A percentile compares a stretch with the other conserved stretches of the same genome.
Evolutionary conservation across 306 rosid genomes (phyloP).

Genomic region (Pyrus betulifolia): DNA sequence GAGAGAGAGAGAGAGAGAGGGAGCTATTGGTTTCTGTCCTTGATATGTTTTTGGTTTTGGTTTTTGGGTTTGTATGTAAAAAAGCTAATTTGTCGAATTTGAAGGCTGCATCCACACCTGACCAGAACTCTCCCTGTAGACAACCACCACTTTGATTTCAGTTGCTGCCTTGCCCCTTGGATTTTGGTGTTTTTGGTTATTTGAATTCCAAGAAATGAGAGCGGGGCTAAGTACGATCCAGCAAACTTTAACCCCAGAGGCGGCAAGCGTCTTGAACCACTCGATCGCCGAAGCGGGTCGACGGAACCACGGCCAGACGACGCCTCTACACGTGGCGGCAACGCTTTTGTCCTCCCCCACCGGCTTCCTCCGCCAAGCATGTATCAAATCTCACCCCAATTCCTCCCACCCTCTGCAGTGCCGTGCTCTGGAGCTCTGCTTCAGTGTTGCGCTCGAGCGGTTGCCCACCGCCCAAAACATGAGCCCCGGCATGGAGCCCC

Average conservation of each 20-base stretch:
- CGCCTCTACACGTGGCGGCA: conserved; percentile 97
- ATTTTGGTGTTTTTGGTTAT: background rate
- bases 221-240: background rate
- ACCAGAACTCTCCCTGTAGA: background rate
- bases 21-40: conserved; percentile 27
- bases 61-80: conserved; percentile 23
- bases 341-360: conserved; percentile 74
- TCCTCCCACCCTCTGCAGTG: conserved; percentile 99
- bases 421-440: conserved; percentile 88
- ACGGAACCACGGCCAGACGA: conserved; percentile 90
- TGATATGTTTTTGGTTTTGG: background rate
- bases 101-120: conserved; percentile 35
- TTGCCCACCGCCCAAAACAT: conserved; percentile 78
- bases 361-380: conserved; percentile 84
- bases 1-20: conserved; percentile 7
- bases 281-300: conserved; percentile 92
- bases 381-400: conserved; percentile 94
- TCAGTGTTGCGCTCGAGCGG: conserved; percentile 87
- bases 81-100: conserved; percentile 59
- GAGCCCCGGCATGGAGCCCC: conserved; percentile 63
- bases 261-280: conserved; percentile 86
- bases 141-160: conserved; percentile 14
- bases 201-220: background rate
- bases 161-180: conserved; percentile 9
- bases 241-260: conserved; percentile 61